A percentile compares a stretch with the other conserved stretches of the same genome.
Evolutionary conservation across 805 yeast genomes (phyloP).

Genomic region (Starmerella asiatica): DNA sequence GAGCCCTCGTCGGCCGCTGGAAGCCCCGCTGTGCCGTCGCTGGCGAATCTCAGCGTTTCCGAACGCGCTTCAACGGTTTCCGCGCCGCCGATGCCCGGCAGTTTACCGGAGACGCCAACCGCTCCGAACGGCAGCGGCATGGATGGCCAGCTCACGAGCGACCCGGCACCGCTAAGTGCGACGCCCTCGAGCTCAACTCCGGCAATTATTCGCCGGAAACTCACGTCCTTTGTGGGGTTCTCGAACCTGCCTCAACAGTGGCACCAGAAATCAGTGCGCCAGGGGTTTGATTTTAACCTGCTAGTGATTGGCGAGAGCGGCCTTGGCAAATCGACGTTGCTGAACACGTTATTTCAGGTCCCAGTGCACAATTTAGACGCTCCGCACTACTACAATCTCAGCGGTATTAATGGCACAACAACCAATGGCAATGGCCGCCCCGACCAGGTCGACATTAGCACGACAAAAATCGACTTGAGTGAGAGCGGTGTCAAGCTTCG

Average conservation of each 20-base stretch:
- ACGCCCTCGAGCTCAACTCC: slow-evolving; percentile 23
- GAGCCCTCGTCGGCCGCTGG: not conserved
- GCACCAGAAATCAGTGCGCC: slow-evolving; percentile 84
- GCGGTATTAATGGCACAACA: slow-evolving; percentile 1
- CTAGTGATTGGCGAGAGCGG: slow-evolving; percentile 80
- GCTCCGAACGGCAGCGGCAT: too few relatives aligned
- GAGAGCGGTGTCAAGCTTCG: slow-evolving; percentile 86
- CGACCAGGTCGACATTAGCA: slow-evolving; percentile 36
- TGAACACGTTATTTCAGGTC: slow-evolving; percentile 75
- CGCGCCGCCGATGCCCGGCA: too few relatives aligned
- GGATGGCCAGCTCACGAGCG: too few relatives aligned
- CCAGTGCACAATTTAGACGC: slow-evolving; percentile 38
- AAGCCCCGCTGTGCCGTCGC: too few relatives aligned
- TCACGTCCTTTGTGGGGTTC: slow-evolving; percentile 89
- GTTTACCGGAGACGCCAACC: too few relatives aligned
- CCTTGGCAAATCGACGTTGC: not conserved
- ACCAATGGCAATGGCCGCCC: not conserved
- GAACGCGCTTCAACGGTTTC: too few relatives aligned
- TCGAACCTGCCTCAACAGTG: slow-evolving; percentile 97
- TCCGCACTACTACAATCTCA: slow-evolving; percentile 21
- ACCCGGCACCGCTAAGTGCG: not conserved
- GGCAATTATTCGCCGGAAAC: slow-evolving; percentile 64
- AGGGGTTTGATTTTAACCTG: slow-evolving; percentile 79
- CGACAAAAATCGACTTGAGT: slow-evolving; percentile 60
- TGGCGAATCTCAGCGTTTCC: too few relatives aligned